A percentile compares a stretch with the other conserved stretches of the same genome.
phyloP scores from a whole-genome alignment of 2,329 filamentous ascomycete species.

The Pleochaeta shiraiana region DNA sequence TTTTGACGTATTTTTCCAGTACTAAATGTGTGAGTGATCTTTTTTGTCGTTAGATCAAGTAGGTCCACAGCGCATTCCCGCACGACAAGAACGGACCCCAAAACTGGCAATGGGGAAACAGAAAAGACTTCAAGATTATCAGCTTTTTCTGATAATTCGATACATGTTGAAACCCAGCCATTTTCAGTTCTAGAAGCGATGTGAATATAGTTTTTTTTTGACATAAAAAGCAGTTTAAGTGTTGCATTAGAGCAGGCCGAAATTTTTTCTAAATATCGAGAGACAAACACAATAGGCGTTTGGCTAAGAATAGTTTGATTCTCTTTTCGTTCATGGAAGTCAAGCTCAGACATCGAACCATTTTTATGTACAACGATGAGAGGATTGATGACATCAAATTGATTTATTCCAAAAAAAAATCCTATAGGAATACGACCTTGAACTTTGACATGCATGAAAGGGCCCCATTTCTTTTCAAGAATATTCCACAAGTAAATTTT shows the following conservation, averaged over 20 bases:
- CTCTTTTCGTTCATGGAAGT: conserved; percentile 22
- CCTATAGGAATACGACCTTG: conserved; percentile 35
- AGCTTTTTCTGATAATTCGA: conserved; percentile 21
- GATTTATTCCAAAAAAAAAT: conserved; percentile 36
- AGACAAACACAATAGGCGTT: conserved; percentile 24
- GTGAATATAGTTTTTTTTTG: conserved; percentile 28
- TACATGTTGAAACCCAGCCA: conserved; percentile 28
- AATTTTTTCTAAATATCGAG: conserved; percentile 20
- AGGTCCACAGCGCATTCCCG: conserved; percentile 33
- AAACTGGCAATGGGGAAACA: conserved; percentile 33
- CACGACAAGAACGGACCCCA: conserved; percentile 39
- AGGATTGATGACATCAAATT: conserved; percentile 21
- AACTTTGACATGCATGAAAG: conserved; percentile 31
- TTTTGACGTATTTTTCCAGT: conserved; percentile 35
- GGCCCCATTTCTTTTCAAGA: conserved; percentile 31
- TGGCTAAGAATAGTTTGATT: conserved; percentile 28
- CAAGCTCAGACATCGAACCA: conserved; percentile 38
- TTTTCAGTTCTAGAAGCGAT: conserved; percentile 23
- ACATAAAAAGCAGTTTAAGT: conserved; percentile 26
- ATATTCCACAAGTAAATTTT: conserved; percentile 43
- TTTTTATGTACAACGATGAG: conserved; percentile 41
- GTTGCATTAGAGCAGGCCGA: conserved; percentile 10
- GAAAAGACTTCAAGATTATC: conserved; percentile 27
- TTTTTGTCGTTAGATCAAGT: conserved; percentile 34
- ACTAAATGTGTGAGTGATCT: conserved; percentile 37